Evolutionary conservation across 2,329 filamentous ascomycete genomes (phyloP), one percentile per base, ranked within the genome.

Genomic region (Beauveria brongniartii): DNA sequence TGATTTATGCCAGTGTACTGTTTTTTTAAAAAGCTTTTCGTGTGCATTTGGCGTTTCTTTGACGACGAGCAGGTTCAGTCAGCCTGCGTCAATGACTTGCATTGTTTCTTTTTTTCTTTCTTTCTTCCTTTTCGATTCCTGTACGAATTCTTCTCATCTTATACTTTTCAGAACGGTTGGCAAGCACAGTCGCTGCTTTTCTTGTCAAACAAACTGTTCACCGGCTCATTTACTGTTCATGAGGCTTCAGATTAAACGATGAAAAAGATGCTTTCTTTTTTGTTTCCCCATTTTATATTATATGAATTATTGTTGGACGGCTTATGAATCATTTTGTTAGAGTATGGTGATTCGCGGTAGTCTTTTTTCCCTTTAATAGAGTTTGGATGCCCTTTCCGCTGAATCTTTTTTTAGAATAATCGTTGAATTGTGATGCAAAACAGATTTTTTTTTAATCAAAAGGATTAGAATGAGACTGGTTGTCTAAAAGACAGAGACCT

Each of bases 401-500:
- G 14, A 37, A 16, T 55, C 22, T 40, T 24, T 52, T 52, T 37
- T 16, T 24, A 26, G 2, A 7, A 46, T 46, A 2, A 46, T 20
- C 9, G 24, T 22, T 26, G 28, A 9, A 20, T 28, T 7, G 14
- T 20, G 20, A 48, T 48, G 24, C 14, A 48, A 24, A 24, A 46
- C 34, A 24, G 2, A 12, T 37, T 6, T 43, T 26, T 3, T n/a
- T 20, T 26, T 24, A 1, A 24, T 24, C 16, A 28, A 28, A 20
- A 12, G n/a, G 12, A 14, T n/a, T 28, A 5, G 28, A 51, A 24
- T 12, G 14, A 5, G 14, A 26, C 8, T 61, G 30, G 4, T 41
- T 26, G n/a, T 44, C 50, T 65, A 74, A 70, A 70, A 81, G 52
- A 75, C 64, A 60, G 67, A 74, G 63, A 74, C 68, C 34, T 68